phyloP scores from a whole-genome alignment of 306 rosid genomes.

The Styphnolobium japonicum region DNA sequence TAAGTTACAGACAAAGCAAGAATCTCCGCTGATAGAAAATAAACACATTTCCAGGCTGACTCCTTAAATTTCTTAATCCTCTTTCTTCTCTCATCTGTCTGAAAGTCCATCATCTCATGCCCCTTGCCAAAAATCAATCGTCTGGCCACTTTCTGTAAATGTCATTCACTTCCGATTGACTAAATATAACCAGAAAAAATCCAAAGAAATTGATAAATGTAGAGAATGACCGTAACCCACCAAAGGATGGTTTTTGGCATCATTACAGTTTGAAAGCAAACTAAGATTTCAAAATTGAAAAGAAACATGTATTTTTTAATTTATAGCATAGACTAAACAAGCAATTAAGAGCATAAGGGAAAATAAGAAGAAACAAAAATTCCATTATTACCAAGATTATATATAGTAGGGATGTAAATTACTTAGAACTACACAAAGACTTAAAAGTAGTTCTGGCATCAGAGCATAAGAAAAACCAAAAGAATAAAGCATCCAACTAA shows the following conservation, averaged over 20 bases:
- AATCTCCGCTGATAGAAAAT: constrained; percentile 83
- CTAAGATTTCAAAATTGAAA: background rate
- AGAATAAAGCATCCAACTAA: background rate
- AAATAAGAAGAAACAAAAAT: background rate
- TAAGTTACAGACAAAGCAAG: constrained; percentile 74
- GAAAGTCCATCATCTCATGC: constrained; percentile 34
- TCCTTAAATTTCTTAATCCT: constrained; percentile 90
- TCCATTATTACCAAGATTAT: background rate
- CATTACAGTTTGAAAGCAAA: background rate
- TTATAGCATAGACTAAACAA: background rate
- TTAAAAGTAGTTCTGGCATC: background rate
- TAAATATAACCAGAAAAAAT: constrained; percentile 21
- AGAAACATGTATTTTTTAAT: background rate
- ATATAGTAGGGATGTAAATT: background rate
- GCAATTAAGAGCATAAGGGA: background rate
- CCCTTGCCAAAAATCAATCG: constrained; percentile 77
- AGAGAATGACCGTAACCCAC: background rate
- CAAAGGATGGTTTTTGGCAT: background rate
- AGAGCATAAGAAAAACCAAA: background rate
- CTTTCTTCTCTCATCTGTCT: constrained; percentile 59
- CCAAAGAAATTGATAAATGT: background rate
- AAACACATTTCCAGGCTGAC: constrained; percentile 96
- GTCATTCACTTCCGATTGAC: constrained; percentile 21
- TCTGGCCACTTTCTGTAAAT: constrained; percentile 64
- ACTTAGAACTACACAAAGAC: background rate